phyloP scores from a whole-genome alignment of 1,284 basidiomycete species.

The Kwoniella shivajii region DNA sequence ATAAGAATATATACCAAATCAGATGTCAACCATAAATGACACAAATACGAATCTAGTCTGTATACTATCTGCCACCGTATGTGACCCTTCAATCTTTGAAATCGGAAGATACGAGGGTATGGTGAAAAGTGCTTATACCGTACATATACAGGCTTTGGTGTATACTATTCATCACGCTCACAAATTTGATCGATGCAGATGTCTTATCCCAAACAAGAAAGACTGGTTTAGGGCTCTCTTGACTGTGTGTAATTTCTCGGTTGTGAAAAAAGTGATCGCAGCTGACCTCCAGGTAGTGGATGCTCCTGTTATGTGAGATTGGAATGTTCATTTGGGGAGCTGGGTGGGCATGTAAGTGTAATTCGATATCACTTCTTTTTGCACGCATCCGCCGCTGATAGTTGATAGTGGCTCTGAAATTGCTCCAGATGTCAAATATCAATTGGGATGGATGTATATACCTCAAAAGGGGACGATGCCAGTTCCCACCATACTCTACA shows the following conservation, averaged over 20 bases:
- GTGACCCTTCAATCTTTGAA: neutral
- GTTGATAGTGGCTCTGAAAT: neutral
- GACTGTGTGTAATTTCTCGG: slow-evolving; percentile 21
- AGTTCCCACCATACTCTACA: slow-evolving; percentile 20
- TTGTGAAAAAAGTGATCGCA: neutral
- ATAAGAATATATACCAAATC: no score
- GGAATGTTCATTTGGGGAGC: slow-evolving; percentile 26
- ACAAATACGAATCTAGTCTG: slow-evolving; percentile 15
- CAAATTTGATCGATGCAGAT: slow-evolving; percentile 36
- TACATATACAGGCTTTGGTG: slow-evolving; percentile 14
- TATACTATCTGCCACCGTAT: slow-evolving; percentile 19
- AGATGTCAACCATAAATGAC: slow-evolving; percentile 18
- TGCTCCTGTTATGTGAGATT: slow-evolving; percentile 23
- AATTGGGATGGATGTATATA: slow-evolving; percentile 28
- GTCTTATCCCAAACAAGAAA: slow-evolving; percentile 32
- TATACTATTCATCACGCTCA: slow-evolving; percentile 29
- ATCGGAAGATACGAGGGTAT: no score
- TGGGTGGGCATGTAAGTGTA: slow-evolving; percentile 26
- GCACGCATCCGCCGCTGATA: no score
- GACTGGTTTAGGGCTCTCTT: slow-evolving; percentile 38
- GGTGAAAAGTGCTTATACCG: neutral
- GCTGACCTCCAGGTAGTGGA: slow-evolving; percentile 21
- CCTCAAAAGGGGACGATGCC: slow-evolving; percentile 26
- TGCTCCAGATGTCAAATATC: slow-evolving; percentile 28
- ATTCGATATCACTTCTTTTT: no score